Evolutionary conservation across 1,284 basidiomycete species (phyloP), one percentile per base, ranked within the genome.

Genomic region (Puccinia horiana): DNA sequence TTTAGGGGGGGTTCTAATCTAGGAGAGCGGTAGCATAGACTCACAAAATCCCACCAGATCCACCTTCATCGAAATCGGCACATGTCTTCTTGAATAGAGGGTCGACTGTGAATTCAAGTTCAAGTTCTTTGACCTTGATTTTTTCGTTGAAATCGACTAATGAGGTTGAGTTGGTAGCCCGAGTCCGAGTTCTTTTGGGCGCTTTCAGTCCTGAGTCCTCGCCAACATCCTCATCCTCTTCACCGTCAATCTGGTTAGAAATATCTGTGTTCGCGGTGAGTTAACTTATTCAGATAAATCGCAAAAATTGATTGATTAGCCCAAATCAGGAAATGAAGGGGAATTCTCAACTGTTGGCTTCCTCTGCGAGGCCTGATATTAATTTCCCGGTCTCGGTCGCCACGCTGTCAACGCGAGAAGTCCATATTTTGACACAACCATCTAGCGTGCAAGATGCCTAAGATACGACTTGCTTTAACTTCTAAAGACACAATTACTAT

Each of bases 401-500:
- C 61, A 98, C 95, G 84, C 93, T 94, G 87, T 99, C 96, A 54
- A 99, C 97, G 81, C 96, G 92, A 84, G 93, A 95, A 0, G 96
- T 99, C 96, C 96, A 99, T 83, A 99, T 97, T 89, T 99, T 99
- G 87, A 99, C 95, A 87, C 97, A 99, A 6, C 97, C 97, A 83
- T 99, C 97, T 26, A 99, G 91, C 0, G 96, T 99, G 87, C 93
- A 97, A 0, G 94, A 96, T 14, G 96, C 96, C 86, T 97, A 99
- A 98, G n/a, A 76, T 8, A 47, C 56, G 26, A 82, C 32, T 29
- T 69, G 44, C 32, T 32, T 69, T 47, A 69, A 69, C 65, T 47
- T 44, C 65, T 40, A 29, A 29, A 69, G 47, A 29, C 26, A 69
- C 42, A 47, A 69, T 69, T 69, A 69, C 42, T 42, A 69, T 40